Conservation (phyloP, 1,284 basidiomycete genomes). For the Grifola frondosa region DNA sequence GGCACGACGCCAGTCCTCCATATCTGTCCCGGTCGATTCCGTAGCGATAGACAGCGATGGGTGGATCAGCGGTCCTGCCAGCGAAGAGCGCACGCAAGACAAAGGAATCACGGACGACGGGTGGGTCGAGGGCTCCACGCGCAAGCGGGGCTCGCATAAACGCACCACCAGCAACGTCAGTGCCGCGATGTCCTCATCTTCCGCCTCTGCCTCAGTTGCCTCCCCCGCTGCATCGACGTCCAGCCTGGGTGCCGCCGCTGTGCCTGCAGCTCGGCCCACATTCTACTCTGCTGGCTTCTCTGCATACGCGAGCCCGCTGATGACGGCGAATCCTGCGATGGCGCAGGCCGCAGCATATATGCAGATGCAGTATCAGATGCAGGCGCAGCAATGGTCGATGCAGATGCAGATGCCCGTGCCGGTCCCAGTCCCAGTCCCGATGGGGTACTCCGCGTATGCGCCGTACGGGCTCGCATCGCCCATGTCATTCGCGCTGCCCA, state of each 20-base stretch:
- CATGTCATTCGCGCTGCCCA: conserved; percentile 16
- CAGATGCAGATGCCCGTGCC: too few relatives aligned
- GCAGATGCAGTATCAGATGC: conserved; percentile 13
- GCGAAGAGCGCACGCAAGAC: conserved; percentile 11
- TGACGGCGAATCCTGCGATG: conserved; percentile 6
- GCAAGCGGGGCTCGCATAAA: conserved; percentile 20
- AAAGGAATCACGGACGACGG: conserved; percentile 24
- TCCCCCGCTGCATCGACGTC: conserved; percentile 12
- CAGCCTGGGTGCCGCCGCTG: conserved; percentile 9
- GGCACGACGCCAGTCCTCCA: too few relatives aligned
- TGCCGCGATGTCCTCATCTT: conserved; percentile 2
- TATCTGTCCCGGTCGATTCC: too few relatives aligned
- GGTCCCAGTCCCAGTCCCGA: too few relatives aligned
- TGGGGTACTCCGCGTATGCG: conserved; percentile 18
- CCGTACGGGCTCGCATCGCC: conserved; percentile 16
- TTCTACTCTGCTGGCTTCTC: too few relatives aligned
- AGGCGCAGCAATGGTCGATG: conserved; percentile 15
- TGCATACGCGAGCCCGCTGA: too few relatives aligned
- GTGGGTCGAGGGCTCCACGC: conserved; percentile 18
- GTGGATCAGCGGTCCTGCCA: conserved; percentile 13
- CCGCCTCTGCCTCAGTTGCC: conserved; percentile 7
- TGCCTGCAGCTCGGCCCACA: conserved; percentile 6
- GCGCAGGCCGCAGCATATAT: conserved; percentile 11
- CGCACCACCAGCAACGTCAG: conserved; percentile 20
- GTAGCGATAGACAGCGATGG: conserved; percentile 11